Conservation (phyloP, 2,329 filamentous ascomycete genomes). For the Pseudocercospora fuligena region DNA sequence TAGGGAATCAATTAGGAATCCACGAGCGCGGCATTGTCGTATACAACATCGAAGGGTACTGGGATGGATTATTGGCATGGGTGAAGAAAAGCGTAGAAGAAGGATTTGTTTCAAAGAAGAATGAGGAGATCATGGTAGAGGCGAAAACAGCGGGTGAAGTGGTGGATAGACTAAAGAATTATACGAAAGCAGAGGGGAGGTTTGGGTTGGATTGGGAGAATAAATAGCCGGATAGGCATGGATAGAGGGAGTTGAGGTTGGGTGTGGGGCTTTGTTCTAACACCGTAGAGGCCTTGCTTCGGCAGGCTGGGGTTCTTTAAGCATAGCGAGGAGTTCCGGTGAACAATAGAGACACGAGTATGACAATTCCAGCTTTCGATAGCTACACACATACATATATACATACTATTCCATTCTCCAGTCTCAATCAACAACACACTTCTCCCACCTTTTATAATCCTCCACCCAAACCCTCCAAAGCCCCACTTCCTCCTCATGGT, state of each 20-base stretch:
- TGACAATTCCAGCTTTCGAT: too few relatives aligned
- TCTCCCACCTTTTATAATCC: background rate
- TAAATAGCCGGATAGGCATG: conserved; percentile 48
- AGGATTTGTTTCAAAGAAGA: conserved; percentile 75
- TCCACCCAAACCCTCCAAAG: background rate
- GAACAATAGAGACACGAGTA: background rate
- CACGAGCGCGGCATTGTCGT: conserved; percentile 79
- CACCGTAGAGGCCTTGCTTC: background rate
- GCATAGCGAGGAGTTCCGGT: background rate
- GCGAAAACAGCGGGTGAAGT: conserved; percentile 75
- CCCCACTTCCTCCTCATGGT: background rate
- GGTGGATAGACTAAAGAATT: conserved; percentile 70
- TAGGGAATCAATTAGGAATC: conserved; percentile 84
- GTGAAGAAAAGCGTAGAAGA: conserved; percentile 73
- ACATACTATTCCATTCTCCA: background rate
- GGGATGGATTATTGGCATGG: conserved; percentile 85
- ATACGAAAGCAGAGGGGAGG: conserved; percentile 74
- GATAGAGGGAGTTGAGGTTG: background rate
- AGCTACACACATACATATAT: background rate
- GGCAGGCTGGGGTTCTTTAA: background rate
- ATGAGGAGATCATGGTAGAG: conserved; percentile 78
- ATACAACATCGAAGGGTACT: conserved; percentile 88
- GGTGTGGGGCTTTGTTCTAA: background rate
- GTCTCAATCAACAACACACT: background rate
- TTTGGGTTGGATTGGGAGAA: conserved; percentile 83